phyloP scores from a whole-genome alignment of 2,329 filamentous ascomycete genomes.

The Fusarium sp. region DNA sequence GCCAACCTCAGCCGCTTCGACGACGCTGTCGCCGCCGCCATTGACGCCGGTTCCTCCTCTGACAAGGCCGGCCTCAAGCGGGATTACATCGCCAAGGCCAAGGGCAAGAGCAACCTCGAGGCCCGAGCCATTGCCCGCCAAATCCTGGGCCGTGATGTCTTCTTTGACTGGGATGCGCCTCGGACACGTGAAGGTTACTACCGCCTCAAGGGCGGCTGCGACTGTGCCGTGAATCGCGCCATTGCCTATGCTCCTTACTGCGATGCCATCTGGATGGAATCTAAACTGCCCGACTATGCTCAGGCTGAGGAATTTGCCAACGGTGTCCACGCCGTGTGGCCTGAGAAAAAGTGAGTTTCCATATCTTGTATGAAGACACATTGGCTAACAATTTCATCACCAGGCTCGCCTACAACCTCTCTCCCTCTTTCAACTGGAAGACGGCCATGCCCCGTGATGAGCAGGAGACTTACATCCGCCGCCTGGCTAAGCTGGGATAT shows the following conservation, averaged over 20 bases:
- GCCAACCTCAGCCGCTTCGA: conserved; percentile 89
- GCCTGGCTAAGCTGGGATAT: conserved; percentile 88
- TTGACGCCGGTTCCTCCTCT: conserved; percentile 73
- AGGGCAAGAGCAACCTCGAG: conserved; percentile 88
- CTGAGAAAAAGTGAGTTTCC: conserved; percentile 86
- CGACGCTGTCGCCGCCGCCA: conserved; percentile 86
- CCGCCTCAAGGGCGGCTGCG: conserved; percentile 88
- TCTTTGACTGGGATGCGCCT: conserved; percentile 96
- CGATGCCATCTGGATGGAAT: conserved; percentile 99
- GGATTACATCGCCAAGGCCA: conserved; percentile 73
- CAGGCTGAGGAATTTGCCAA: conserved; percentile 94
- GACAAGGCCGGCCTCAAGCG: conserved; percentile 76
- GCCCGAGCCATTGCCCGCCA: conserved; percentile 81
- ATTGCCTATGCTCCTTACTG: conserved; percentile 92
- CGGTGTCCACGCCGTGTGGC: conserved; percentile 93
- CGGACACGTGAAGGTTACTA: conserved; percentile 96
- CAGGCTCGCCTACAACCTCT: conserved; percentile 97
- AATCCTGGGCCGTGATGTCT: conserved; percentile 81
- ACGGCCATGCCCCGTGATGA: conserved; percentile 89
- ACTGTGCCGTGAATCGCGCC: conserved; percentile 90
- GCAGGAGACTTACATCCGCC: conserved; percentile 96
- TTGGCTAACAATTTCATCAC: conserved; percentile 30
- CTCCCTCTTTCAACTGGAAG: conserved; percentile 99
- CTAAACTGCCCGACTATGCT: conserved; percentile 89
- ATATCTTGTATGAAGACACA: not conserved